A percentile compares a stretch with the other conserved stretches of the same genome.
Conservation (phyloP, 192 early-diverging fungal species). For the Chytriomyces sp. region DNA sequence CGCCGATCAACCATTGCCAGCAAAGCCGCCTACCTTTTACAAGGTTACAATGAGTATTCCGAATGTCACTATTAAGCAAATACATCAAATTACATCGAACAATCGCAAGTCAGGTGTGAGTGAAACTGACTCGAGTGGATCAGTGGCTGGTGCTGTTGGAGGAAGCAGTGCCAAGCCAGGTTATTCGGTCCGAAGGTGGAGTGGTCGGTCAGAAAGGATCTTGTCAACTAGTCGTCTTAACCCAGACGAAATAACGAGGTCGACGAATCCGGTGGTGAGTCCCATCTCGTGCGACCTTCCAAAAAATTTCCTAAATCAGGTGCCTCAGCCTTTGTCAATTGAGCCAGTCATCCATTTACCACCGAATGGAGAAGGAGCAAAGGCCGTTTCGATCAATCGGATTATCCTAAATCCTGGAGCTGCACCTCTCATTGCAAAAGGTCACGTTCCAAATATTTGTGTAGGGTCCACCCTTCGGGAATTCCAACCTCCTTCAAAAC, state of each 20-base stretch:
- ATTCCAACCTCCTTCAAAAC: neutral
- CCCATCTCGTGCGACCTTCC: neutral
- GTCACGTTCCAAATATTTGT: neutral
- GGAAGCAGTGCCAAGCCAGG: neutral
- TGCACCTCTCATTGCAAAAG: neutral
- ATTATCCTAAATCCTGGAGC: conserved; percentile 1
- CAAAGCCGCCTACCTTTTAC: conserved; percentile 12
- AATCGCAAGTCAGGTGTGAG: neutral
- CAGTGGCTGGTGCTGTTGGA: neutral
- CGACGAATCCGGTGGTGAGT: neutral
- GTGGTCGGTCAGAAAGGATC: neutral
- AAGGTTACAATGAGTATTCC: conserved; percentile 16
- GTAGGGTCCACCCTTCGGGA: conserved; percentile 4
- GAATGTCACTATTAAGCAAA: neutral
- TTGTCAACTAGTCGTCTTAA: neutral
- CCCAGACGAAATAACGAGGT: neutral
- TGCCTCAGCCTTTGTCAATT: neutral
- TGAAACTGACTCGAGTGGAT: neutral
- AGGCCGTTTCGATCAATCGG: conserved; percentile 9
- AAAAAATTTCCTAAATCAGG: neutral
- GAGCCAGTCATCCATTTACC: neutral
- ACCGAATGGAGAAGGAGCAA: neutral
- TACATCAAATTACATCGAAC: neutral
- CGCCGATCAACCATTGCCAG: neutral
- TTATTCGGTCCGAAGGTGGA: neutral